phyloP scores from a whole-genome alignment of 2,329 filamentous ascomycete species.

The Microdochium nivale region DNA sequence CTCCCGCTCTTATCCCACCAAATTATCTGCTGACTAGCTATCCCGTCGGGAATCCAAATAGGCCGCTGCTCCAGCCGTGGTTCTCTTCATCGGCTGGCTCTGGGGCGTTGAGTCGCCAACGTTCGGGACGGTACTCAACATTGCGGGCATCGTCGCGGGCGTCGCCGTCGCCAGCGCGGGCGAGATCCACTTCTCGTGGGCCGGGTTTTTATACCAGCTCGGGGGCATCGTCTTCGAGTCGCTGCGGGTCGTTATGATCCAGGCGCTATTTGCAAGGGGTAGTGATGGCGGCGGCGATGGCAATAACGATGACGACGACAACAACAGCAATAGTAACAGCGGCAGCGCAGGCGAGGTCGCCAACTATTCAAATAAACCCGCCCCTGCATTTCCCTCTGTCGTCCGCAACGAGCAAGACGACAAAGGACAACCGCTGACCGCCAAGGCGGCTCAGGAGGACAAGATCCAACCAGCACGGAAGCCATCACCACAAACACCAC shows the following conservation, averaged over 20 bases:
- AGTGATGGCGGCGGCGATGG: background rate
- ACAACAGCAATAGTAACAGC: background rate
- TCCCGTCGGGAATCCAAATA: no score
- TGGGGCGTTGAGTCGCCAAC: conserved; percentile 43
- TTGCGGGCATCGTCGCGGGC: conserved; percentile 43
- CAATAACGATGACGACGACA: background rate
- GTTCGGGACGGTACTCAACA: conserved; percentile 36
- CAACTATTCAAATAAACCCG: no score
- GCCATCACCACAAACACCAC: conserved; percentile 17
- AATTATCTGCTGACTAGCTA: no score
- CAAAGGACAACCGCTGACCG: no score
- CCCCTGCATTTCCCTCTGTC: no score
- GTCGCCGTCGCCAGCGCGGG: conserved; percentile 47
- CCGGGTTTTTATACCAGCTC: conserved; percentile 58
- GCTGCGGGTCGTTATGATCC: conserved; percentile 76
- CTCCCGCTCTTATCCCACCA: no score
- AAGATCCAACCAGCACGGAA: background rate
- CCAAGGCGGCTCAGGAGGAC: background rate
- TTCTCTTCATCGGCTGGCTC: conserved; percentile 56
- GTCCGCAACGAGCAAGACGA: no score
- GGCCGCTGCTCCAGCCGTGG: conserved; percentile 60
- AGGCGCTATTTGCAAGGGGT: conserved; percentile 54
- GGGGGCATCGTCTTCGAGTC: conserved; percentile 76
- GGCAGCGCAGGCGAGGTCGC: no score
- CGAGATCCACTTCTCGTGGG: conserved; percentile 60